Base-by-base conservation (phyloP, 768 basidiomycete genomes). In the Cystofilobasidium capitatum region DNA sequence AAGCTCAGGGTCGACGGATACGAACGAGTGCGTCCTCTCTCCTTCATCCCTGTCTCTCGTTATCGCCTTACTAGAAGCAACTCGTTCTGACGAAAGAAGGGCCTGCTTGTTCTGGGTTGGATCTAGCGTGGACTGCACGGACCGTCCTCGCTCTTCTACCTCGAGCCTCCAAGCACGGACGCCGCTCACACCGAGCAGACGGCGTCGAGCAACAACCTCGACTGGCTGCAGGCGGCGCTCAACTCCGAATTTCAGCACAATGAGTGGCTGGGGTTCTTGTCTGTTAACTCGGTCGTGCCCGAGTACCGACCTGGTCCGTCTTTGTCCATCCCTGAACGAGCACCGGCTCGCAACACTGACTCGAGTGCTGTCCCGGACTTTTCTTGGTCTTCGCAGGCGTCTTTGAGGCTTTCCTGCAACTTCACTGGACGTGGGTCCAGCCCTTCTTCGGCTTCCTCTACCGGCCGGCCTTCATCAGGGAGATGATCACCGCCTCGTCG, bases 371-470 rank as follows among this genome's bases (percentile, higher is more conserved):
- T 7, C 22, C 47, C 20, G 20, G 9, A 16, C 47, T 6, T 49
- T 24, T 22, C 47, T 24, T 49, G n/a, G n/a, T 24, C 26, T 24
- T 49, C 47, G 47, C 26, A 49, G 47, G 47, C 47, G 47, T 49
- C 47, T 49, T 49, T 24, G 47, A 49, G 47, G 47, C 47, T 8
- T 49, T 49, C 47, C 47, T 60, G 7, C 59, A 40, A 12, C 33
- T 60, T 9, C 59, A 60, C 35, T 60, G 33, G 33, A 40, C 39
- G 5, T 60, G 59, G 59, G 39, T 60, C 10, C 59, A 60, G 59
- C 59, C 59, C 24, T 40, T 60, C 24, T 60, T 60, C n/a, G 59
- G 59, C 35, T 60, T 60, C 39, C 33, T 60, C 13, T 40, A 60
- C 26, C 59, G 59, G 12, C 59, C 59, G 17, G 59, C 59, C 39